Percentiles rank a stretch among this genome's conserved stretches.
phyloP scores from a whole-genome alignment of 2,329 filamentous ascomycete species.

The Lasiodiplodia hormozganensis region DNA sequence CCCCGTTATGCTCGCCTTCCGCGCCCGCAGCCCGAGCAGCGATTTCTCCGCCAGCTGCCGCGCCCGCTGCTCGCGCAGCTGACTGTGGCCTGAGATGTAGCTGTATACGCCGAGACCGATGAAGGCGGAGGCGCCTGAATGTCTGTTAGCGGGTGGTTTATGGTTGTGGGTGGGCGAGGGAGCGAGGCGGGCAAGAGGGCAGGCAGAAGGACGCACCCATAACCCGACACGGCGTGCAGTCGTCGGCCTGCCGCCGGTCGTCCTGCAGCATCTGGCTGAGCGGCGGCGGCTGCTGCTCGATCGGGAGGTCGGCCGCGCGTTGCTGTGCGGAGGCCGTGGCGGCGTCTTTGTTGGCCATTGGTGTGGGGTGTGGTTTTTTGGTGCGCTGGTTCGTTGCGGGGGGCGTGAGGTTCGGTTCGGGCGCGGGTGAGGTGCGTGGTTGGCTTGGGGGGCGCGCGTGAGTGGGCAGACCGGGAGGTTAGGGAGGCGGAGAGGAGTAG shows the following conservation, averaged over 20 bases:
- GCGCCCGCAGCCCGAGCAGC: slow-evolving; percentile 49
- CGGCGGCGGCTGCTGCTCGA: slow-evolving; percentile 36
- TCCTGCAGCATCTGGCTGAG: slow-evolving; percentile 19
- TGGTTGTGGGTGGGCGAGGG: not conserved
- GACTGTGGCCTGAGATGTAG: slow-evolving; percentile 54
- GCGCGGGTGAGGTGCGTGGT: not conserved
- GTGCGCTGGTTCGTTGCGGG: slow-evolving; percentile 37
- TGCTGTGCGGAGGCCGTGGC: slow-evolving; percentile 53
- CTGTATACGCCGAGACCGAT: slow-evolving; percentile 55
- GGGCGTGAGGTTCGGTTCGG: slow-evolving; percentile 43
- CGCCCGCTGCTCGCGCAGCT: slow-evolving; percentile 50
- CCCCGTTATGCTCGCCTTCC: slow-evolving; percentile 50
- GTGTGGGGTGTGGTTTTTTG: not conserved
- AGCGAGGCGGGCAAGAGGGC: not conserved
- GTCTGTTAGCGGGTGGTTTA: not conserved
- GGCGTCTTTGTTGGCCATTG: slow-evolving; percentile 48
- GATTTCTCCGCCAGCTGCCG: slow-evolving; percentile 40
- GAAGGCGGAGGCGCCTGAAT: slow-evolving; percentile 52
- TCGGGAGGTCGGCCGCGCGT: slow-evolving; percentile 46
- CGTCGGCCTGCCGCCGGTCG: slow-evolving; percentile 45
- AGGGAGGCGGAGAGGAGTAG: not conserved
- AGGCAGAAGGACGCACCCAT: slow-evolving; percentile 61
- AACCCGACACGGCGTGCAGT: slow-evolving; percentile 75
- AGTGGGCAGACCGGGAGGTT: not conserved
- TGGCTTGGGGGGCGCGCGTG: accelerated